Base-by-base conservation (phyloP, 2,329 filamentous ascomycete genomes). In the Trichoderma guizhouense region DNA sequence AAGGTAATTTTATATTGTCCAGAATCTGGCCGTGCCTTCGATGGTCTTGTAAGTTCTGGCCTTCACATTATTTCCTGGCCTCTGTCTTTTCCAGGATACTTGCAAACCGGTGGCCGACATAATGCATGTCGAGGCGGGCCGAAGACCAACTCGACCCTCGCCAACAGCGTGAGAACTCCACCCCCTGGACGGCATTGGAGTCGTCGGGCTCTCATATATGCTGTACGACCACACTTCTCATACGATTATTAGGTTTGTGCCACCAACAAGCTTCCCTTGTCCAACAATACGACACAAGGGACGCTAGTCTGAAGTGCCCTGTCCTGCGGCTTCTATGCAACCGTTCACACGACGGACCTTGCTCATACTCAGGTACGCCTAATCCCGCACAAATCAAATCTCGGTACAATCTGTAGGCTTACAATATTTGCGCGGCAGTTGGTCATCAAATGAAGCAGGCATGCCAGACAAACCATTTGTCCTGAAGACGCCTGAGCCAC, bases 171-270 rank as follows among this genome's bases (percentile, higher is more conserved):
- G 64, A 51, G 9, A 51, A 21, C 24, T 43, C 30, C 34, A 57
- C 43, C n/a, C 64, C 24, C 51, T 57, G 51, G 51, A 7, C 51
- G 24, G 47, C 47, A 28, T 57, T 36, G 32, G 32, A 26, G 51
- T 67, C 32, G 51, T 67, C 32, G 53, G 21, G 24, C 15, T 28
- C 24, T 63, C 39, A 55, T 66, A 47, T 61, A 61, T 69, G 66
- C 18, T 34, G 66, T 69, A 14, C 28, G 4, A 6, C 66, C 36
- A 69, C 26, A 51, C n/a, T n/a, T 26, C 36, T 47, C 65, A 32
- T 68, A 47, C 66, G 55, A 69, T n/a, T 61, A 34, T 60, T 43
- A 26, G 47, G 66, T 68, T 32, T 68, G 65, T 69, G 55, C 9
- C 9, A 61, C 66, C 55, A 61, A 32, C 36, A n/a, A 5, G 34